Conservation (phyloP, 495 filamentous ascomycete genomes). For the Parathielavia appendiculata region DNA sequence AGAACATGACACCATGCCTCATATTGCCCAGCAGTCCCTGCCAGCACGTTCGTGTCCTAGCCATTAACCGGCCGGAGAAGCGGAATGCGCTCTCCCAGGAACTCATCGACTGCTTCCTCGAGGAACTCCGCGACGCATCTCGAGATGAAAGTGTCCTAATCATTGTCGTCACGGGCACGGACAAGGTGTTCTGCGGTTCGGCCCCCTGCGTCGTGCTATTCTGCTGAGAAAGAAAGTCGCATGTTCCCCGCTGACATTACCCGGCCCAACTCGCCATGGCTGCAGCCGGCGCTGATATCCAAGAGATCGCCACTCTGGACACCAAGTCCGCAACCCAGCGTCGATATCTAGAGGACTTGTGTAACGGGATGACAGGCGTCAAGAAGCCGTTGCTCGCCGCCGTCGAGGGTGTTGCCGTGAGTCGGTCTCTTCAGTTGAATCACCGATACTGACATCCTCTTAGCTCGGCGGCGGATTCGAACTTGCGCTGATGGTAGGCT, state of each 20-base stretch:
- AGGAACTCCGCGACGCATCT: conserved; percentile 11
- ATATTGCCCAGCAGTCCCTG: neutral
- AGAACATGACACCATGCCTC: conserved; percentile 6
- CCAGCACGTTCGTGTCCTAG: conserved; percentile 27
- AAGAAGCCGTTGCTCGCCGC: conserved; percentile 36
- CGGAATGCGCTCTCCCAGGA: conserved; percentile 38
- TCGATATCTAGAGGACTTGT: conserved; percentile 36
- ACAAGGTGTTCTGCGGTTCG: conserved; percentile 35
- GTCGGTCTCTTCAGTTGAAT: conserved; percentile 13
- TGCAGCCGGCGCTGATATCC: neutral
- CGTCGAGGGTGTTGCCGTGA: conserved; percentile 32
- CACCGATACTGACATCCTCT: neutral
- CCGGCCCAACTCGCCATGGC: no score
- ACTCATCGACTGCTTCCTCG: conserved; percentile 30
- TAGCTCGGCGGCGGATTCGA: conserved; percentile 38
- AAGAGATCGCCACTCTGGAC: neutral
- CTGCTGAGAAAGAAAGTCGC: no score
- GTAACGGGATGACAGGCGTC: conserved; percentile 27
- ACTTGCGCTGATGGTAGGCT: conserved; percentile 31
- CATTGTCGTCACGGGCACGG: conserved; percentile 35
- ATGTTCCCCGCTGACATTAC: no score
- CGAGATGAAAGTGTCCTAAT: conserved; percentile 23
- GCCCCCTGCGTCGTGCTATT: no score
- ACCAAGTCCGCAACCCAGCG: neutral
- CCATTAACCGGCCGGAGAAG: conserved; percentile 34